Evolutionary conservation across 768 basidiomycete genomes (phyloP), one percentile per base, ranked within the genome.

Genomic region (Paxillus involutus): DNA sequence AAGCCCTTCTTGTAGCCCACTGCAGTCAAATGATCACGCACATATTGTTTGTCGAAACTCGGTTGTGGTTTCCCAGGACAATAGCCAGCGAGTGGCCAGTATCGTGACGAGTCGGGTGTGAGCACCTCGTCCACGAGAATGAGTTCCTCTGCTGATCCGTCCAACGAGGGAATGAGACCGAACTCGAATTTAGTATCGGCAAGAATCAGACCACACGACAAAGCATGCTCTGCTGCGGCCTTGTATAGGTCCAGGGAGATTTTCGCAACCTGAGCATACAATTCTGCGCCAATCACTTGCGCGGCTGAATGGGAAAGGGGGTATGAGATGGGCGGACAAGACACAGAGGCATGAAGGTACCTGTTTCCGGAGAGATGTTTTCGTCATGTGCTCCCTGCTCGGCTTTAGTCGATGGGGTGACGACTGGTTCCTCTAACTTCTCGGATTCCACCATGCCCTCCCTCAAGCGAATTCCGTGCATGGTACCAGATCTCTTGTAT

Each of bases 161-260:
- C 60, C 9, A 63, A 52, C 8, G 74, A 71, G 3, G 75, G 76
- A 45, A 94, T 64, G 42, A 98, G 81, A 6, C 97, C 97, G 65
- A 99, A 99, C 74, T 98, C 97, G 71, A 98, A 98, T 70, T 99
- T 99, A 39, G 95, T 98, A 71, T 99, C 96, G 21, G 94, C 97
- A 42, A 99, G 85, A 63, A 98, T 97, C 53, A 98, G 77, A 16
- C 93, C 95, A 5, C 84, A 80, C 6, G 80, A 77, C 26, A 76
- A 73, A 9, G 93, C 91, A 63, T 92, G 83, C 26, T 76, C 80
- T 0, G 91, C 84, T 2, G 94, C 95, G 39, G 83, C 78, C 39
- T 75, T 77, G 75, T 93, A 94, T 1, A 94, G 73, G 53, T 77
- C 72, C 6, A 94, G 61, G 2, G 91, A 80, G 2, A 77, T 75